Base-by-base conservation (phyloP, 306 rosid species). In the Argentina anserina region DNA sequence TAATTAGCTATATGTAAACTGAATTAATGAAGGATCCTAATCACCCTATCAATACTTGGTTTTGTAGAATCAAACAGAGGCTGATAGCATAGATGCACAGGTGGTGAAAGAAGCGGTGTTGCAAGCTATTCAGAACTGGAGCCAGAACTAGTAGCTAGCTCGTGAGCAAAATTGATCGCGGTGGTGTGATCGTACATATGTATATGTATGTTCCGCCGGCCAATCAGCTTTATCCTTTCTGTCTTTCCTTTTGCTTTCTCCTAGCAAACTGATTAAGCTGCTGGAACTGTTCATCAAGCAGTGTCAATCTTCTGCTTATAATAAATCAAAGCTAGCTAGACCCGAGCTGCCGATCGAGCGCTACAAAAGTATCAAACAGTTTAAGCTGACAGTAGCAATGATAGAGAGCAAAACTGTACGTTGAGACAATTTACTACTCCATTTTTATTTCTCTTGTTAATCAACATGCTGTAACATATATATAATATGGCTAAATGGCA, bases 31-130 rank as follows among this genome's bases (percentile, higher is more conserved):
- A 33, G 66, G 43, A 34, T 8, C 13, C 33, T 17, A 61, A 15
- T 17, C 36, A 28, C 33, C 6, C 14, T 33, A 17, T 61, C 14
- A 17, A 17, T 61, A 7, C 13, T 71, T 43, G 67, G 53, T 46
- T 81, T 80, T 82, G 86, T 83, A 90, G 96, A 83, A 82, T 79
- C 80, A 86, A 72, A 82, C 84, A 67, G 76, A 64, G 3, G 49
- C 23, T 14, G 85, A 87, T 45, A 84, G 78, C 77, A 74, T 90
- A 25, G 90, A 93, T 63, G 87, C 89, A 55, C 92, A 86, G 81
- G 81, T 87, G 90, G 98, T 93, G 87, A 86, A 89, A 82, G 87
- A 83, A 71, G 90, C 93, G 34, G 97, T 93, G 73, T 46, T 85
- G 72, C 83, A 77, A 81, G 97, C 98, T 63, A 82, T 93, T 79